Evolutionary conservation across 2,329 filamentous ascomycete genomes (phyloP), one percentile per base, ranked within the genome.

Genomic region (Lachnellula willkommii): DNA sequence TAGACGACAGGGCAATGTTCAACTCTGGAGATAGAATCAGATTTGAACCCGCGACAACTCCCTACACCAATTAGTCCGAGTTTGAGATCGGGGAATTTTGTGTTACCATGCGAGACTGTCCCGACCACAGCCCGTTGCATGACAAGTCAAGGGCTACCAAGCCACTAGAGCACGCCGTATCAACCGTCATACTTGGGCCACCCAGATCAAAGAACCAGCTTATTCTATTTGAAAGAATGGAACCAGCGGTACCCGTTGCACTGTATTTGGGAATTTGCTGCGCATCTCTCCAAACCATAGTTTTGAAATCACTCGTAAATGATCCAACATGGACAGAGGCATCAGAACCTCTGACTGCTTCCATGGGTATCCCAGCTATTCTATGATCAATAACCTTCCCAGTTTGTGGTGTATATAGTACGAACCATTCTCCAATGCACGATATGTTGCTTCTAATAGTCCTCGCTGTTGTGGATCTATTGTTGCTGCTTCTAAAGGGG

Each of bases 211-310:
- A 74, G 54, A 73, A 75, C 63, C 82, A 78, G 0, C 78, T 81
- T 15, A 83, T 74, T 0, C 79, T 74, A 62, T 82, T 82, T 7
- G 79, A 45, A 67, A 81, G 72, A 56, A 81, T 78, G 5, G 63
- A 65, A 11, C 60, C 52, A 2, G 59, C 64, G 1, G 63, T 65
- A 1, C 74, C 73, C 8, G 51, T 55, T n/a, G 43, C 50, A 7
- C 46, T 36, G 47, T 59, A 56, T 32, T 46, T 48, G 9, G 28
- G 28, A 32, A 32, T 32, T 32, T 32, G 28, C 9, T 32, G n/a
- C 15, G 37, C 17, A 40, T n/a, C 37, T n/a, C 37, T 40, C 37
- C 37, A 40, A 9, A 40, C 17, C 37, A 40, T 40, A 7, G 37
- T 40, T n/a, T 40, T 40, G 37, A 40, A 40, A 17, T 40, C 37